Evolutionary conservation across 2,329 filamentous ascomycete species (phyloP).

Genomic region (Penicillium sp.): DNA sequence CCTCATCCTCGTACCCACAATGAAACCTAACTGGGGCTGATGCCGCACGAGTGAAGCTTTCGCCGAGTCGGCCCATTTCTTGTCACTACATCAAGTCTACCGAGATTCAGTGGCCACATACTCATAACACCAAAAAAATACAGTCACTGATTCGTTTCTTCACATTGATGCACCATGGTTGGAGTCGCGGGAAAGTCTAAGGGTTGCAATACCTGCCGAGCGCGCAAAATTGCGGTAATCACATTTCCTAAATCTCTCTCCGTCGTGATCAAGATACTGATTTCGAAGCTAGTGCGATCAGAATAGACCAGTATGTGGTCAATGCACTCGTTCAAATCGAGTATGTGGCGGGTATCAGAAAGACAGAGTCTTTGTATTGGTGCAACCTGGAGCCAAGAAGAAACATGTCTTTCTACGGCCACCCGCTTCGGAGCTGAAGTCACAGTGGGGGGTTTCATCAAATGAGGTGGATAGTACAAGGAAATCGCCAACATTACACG

Average conservation of each 20-base stretch:
- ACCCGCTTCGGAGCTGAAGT: neutral
- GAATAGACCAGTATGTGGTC: constrained; percentile 36
- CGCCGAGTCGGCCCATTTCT: neutral
- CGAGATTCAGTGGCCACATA: too few species aligned
- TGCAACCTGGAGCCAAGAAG: constrained; percentile 26
- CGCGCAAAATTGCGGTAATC: constrained; percentile 18
- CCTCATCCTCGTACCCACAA: neutral
- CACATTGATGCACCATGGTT: neutral
- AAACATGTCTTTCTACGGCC: neutral
- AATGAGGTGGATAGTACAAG: neutral
- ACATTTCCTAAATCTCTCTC: neutral
- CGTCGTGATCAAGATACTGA: neutral
- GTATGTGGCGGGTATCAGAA: constrained; percentile 40
- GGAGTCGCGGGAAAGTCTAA: constrained; percentile 22
- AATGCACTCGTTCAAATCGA: constrained; percentile 40
- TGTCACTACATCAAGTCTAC: neutral
- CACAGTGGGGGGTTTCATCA: neutral
- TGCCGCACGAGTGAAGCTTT: neutral
- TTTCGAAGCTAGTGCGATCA: constrained; percentile 36
- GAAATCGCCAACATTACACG: neutral
- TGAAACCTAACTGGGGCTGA: neutral
- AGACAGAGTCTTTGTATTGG: constrained; percentile 36
- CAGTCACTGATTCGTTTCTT: neutral
- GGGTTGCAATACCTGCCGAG: constrained; percentile 23
- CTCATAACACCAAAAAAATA: neutral